Evolutionary conservation across 2,329 filamentous ascomycete species (phyloP).

Genomic region (Blastomyces silverae): DNA sequence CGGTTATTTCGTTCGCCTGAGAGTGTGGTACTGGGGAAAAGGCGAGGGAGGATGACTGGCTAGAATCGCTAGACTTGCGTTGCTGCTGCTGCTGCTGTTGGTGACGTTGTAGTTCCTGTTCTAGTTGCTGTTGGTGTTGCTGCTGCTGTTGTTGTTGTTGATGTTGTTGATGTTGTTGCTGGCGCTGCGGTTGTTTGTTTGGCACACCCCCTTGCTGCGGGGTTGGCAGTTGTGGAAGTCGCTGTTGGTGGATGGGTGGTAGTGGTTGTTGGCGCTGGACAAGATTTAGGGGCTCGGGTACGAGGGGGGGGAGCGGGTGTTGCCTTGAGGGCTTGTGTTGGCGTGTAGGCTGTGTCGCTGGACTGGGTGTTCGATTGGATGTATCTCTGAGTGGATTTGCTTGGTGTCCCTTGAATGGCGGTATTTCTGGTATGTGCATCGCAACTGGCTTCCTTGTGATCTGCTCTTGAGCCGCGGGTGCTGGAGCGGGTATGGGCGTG

Average conservation of each 20-base stretch:
- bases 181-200: conserved; percentile 26
- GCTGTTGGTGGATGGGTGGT: conserved; percentile 16
- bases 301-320: conserved; percentile 29
- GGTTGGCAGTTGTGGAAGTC: conserved; percentile 30
- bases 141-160: conserved; percentile 26
- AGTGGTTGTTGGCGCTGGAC: conserved; percentile 16
- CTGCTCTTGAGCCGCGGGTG: conserved; percentile 19
- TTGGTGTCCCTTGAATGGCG: conserved; percentile 29
- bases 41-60: conserved; percentile 18
- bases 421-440: conserved; percentile 30
- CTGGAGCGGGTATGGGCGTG: conserved; percentile 13
- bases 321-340: conserved; percentile 23
- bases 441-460: conserved; percentile 26
- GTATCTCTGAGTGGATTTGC: conserved; percentile 22
- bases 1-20: conserved; percentile 66
- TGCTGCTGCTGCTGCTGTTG: conserved; percentile 15
- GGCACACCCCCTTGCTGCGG: conserved; percentile 53
- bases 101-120: conserved; percentile 29
- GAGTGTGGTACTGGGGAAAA: conserved; percentile 30
- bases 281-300: conserved; percentile 20
- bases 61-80: conserved; percentile 17
- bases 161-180: conserved; percentile 16
- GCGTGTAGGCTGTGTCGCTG: conserved; percentile 5
- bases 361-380: conserved; percentile 15
- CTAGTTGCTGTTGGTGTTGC: conserved; percentile 15